phyloP scores from a whole-genome alignment of 2,329 filamentous ascomycete species.

The Trichophyton simii region DNA sequence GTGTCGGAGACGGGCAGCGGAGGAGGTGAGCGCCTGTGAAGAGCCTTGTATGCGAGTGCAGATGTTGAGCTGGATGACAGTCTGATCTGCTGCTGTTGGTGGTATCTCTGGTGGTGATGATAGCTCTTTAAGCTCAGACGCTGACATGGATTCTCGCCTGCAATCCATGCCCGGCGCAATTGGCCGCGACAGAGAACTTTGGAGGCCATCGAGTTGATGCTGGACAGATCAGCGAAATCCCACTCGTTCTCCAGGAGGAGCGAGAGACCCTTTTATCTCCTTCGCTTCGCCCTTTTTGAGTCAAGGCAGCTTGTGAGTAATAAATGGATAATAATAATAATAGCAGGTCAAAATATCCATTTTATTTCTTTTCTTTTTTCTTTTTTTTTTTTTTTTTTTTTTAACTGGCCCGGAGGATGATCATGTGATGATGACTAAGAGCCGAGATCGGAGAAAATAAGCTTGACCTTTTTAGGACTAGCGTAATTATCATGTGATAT shows the following conservation, averaged over 20 bases:
- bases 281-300: background rate
- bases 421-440: slow-evolving; percentile 1
- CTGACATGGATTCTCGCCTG: slow-evolving; percentile 1
- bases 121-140: slow-evolving; percentile 1
- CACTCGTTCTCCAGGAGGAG: background rate
- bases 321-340: background rate
- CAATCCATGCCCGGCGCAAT: background rate
- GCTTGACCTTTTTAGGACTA: background rate
- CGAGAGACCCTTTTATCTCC: background rate
- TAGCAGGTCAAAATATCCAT: background rate
- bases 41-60: slow-evolving; percentile 90
- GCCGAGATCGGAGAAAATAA: slow-evolving; percentile 1
- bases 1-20: slow-evolving; percentile 65
- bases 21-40: slow-evolving; percentile 79
- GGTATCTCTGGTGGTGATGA: background rate
- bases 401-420: background rate
- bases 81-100: background rate
- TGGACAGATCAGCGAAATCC: background rate
- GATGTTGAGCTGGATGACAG: slow-evolving; percentile 54
- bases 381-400: background rate
- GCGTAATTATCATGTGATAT: background rate
- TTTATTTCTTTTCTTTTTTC: background rate
- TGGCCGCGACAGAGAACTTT: background rate
- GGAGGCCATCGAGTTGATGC: background rate
- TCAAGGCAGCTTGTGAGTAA: background rate